Base-by-base conservation (phyloP, 2,329 filamentous ascomycete genomes). In the Ceratocystis diversiconidia region DNA sequence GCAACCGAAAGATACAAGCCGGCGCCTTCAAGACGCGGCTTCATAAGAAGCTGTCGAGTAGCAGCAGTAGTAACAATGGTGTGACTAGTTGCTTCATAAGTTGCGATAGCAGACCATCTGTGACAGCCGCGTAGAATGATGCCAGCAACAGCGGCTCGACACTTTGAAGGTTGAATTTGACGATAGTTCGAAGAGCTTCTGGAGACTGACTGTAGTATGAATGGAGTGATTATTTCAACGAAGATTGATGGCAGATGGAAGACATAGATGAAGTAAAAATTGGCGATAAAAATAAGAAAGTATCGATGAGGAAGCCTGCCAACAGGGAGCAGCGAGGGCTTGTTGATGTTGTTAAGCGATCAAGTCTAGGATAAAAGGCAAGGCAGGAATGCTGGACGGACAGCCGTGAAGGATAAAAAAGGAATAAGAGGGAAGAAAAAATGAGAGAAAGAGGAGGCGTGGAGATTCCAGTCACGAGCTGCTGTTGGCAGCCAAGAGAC, bases 1-100 rank as follows among this genome's bases (percentile, higher is more conserved):
- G 57, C 32, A 63, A 63, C 30, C 48, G 22, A n/a, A 41, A 32
- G 67, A 65, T 68, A 65, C 65, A 64, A 70, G 76, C 76, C 76
- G 69, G 74, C 76, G 77, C 73, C 77, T 68, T 76, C 72, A 74
- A 77, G 77, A 78, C 76, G 76, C 76, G 77, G 77, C 76, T 59
- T 59, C 22, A 30, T 17, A 62, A 32, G 22, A 46, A 30, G n/a
- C 15, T 55, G 19, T n/a, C 32, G 50, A 43, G 36, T n/a, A 43
- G n/a, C 62, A n/a, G 25, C 28, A 59, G 62, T 15, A 19, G 25
- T 28, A 30, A n/a, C 52, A 12, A 28, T 4, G 5, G 52, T 1
- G 52, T 7, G 28, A 41, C 36, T 12, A 41, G 52, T 3, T 32
- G 12, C 17, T n/a, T 36, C 36, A 59, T n/a, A 19, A 59, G 7